A percentile compares a stretch with the other conserved stretches of the same genome.
Conservation (phyloP, 805 yeast species). For the Candida saitoana region DNA sequence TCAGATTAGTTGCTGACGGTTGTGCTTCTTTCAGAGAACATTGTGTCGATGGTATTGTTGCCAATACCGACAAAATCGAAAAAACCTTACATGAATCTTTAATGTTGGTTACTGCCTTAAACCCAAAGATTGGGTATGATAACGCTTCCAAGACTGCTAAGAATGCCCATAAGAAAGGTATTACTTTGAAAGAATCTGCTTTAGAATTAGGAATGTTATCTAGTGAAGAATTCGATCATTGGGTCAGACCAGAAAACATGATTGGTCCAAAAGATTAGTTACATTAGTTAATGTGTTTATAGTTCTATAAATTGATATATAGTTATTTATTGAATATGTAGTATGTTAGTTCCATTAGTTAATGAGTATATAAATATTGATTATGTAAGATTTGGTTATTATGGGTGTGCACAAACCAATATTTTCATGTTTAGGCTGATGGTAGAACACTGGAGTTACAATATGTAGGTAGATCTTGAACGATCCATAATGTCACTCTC, state of each 20-base stretch:
- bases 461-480: not conserved
- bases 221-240: slow-evolving; percentile 85
- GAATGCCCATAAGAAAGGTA: slow-evolving; percentile 96
- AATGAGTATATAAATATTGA: no score
- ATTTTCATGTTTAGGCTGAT: not conserved
- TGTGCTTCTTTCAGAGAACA: slow-evolving; percentile 83
- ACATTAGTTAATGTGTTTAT: no score
- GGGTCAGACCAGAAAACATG: slow-evolving; percentile 98
- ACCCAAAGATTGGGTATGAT: slow-evolving; percentile 98
- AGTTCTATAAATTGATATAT: no score
- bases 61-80: slow-evolving; percentile 82
- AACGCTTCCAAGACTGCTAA: slow-evolving; percentile 96
- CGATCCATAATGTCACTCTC: slow-evolving; percentile 3
- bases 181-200: slow-evolving; percentile 92
- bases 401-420: not conserved
- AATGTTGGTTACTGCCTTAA: slow-evolving; percentile 97
- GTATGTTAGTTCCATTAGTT: no score
- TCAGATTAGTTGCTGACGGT: slow-evolving; percentile 88
- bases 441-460: no score
- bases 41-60: slow-evolving; percentile 92
- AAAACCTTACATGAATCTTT: slow-evolving; percentile 89
- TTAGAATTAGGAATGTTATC: slow-evolving; percentile 83
- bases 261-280: slow-evolving; percentile 83
- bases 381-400: not conserved
- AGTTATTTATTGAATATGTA: no score